These are phyloP conservation scores for Epichloe sibirici DNA, from an alignment of 2,329 filamentous ascomycete genomes.

Conservation along the genomic window DNA sequence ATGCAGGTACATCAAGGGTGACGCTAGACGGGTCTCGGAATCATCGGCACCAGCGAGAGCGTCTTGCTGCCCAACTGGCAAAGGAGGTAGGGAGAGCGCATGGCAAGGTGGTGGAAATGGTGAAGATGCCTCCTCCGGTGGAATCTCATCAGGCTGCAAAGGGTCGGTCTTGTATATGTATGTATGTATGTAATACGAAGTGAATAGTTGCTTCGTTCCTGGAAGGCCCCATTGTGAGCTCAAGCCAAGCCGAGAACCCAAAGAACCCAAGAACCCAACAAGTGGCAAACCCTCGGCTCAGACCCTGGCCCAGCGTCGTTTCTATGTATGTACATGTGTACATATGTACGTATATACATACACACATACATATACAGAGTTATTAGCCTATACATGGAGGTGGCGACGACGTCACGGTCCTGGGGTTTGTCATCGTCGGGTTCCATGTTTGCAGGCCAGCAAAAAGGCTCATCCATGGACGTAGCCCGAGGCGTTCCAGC, in stretches of 20 bases:
- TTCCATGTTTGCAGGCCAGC: not conserved
- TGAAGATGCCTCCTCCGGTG: not conserved
- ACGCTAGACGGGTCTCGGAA: not conserved
- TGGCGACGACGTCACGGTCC: slow-evolving; percentile 4
- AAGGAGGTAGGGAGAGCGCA: not conserved
- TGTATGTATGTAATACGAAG: not conserved
- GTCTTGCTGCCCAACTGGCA: not conserved
- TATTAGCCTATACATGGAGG: not conserved
- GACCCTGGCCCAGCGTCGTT: too few relatives aligned
- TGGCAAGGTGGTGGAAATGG: not conserved
- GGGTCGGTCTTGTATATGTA: too few relatives aligned
- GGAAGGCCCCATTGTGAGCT: not conserved
- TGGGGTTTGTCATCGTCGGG: not conserved
- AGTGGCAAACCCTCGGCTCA: not conserved
- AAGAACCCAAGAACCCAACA: not conserved
- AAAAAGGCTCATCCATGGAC: too few relatives aligned
- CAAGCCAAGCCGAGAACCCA: not conserved
- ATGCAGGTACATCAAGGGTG: not conserved
- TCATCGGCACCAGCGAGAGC: not conserved
- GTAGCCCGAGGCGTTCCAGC: too few relatives aligned
- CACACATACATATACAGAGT: too few relatives aligned
- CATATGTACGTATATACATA: too few relatives aligned
- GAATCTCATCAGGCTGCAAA: not conserved
- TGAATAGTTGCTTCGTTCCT: not conserved
- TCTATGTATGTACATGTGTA: too few relatives aligned